Evolutionary conservation across 2,329 filamentous ascomycete species (phyloP), one percentile per base, ranked within the genome.

Genomic region (Cytospora piceicola): DNA sequence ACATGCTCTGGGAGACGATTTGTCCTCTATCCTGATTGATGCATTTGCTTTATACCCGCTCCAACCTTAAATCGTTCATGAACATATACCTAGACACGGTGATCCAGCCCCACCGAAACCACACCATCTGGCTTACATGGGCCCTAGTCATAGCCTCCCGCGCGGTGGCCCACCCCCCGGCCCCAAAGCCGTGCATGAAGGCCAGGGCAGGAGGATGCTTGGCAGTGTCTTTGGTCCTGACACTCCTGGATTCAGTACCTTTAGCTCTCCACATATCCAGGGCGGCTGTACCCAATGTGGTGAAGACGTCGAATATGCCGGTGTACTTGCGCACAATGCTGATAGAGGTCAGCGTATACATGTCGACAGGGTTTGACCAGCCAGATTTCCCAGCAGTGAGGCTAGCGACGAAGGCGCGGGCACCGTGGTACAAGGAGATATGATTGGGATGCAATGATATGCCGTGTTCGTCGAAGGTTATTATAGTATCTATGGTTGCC

Each of bases 21-120:
- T 22, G 42, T n/a, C 42, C 8, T 14, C 42, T 22, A 22, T 11
- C 12, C 4, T 12, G n/a, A 49, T 22, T 5, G n/a, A 4, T 3
- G 24, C 12, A 2, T 22, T 49, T n/a, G 20, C n/a, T 42, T 42
- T 55, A 64, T 36, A 76, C 72, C 66, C 78, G 78, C 69, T 85
- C 83, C 36, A 86, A 75, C 73, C 82, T 85, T 77, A 99, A 75
- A 76, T 98, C 94, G 77, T 99, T 99, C 36, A 98, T 85, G 65
- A 93, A 85, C 95, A 99, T 98, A 79, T 98, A 99, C 67, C 95
- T 84, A 73, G 93, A 95, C 65, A 97, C 76, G 0, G 87, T 84
- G 74, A 99, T 97, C 93, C 94, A 99, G 3, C 93, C 92, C 86
- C 93, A 98, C 9, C 95, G 87, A 75, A 98, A 99, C 95, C 95